phyloP scores from a whole-genome alignment of 345 rosid species.

The Cardamine occulta region DNA sequence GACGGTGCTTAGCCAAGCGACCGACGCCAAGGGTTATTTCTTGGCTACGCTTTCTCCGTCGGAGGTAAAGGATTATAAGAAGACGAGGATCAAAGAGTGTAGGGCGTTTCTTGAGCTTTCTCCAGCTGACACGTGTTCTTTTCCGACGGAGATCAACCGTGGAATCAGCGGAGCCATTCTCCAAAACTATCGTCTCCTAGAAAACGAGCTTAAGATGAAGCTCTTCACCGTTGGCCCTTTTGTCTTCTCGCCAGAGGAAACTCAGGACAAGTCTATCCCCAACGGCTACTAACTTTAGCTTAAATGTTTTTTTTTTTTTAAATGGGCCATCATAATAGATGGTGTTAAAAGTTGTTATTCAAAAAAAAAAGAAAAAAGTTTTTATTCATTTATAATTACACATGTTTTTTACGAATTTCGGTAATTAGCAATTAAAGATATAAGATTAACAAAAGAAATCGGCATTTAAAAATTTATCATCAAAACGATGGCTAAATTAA shows the following conservation, averaged over 20 bases:
- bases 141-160: constrained; percentile 58
- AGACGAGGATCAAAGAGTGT: constrained; percentile 54
- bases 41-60: constrained; percentile 56
- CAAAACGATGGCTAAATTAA: neutral
- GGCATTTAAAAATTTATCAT: too few relatives aligned
- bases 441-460: too few relatives aligned
- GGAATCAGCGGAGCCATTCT: constrained; percentile 65
- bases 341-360: neutral
- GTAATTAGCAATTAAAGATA: too few relatives aligned
- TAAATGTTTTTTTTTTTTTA: neutral
- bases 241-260: constrained; percentile 46
- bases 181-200: constrained; percentile 40
- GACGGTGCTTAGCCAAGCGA: constrained; percentile 57
- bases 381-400: neutral
- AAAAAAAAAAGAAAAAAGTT: too few relatives aligned
- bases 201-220: constrained; percentile 48
- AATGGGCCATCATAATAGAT: constrained; percentile 1
- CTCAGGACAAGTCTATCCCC: constrained; percentile 42
- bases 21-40: constrained; percentile 63
- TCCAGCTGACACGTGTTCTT: constrained; percentile 52
- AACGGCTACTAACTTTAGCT: constrained; percentile 40
- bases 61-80: constrained; percentile 48
- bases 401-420: too few relatives aligned
- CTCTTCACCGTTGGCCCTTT: constrained; percentile 70
- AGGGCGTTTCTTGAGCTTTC: constrained; percentile 61